Evolutionary conservation across 768 basidiomycete species (phyloP).

Genomic region (Cubamyces lactineus): DNA sequence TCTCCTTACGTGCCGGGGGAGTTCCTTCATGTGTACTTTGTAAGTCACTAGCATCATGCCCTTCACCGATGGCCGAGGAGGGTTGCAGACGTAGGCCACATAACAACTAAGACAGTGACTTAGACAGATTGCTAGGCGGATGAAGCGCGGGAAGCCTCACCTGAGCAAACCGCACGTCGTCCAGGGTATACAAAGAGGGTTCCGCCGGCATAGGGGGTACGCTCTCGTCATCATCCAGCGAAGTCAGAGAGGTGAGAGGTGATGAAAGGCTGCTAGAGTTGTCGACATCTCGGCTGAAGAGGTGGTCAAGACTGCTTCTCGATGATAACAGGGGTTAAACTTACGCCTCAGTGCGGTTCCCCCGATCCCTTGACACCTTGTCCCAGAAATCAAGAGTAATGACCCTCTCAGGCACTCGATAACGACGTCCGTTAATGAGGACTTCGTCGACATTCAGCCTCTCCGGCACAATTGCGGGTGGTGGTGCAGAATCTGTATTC

Average conservation of each 20-base stretch:
- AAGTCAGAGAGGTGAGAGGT: slow-evolving; percentile 74
- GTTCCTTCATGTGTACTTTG: not conserved
- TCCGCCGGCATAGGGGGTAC: slow-evolving; percentile 42
- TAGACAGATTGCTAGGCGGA: no score
- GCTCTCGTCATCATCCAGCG: slow-evolving; percentile 61
- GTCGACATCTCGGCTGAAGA: slow-evolving; percentile 29
- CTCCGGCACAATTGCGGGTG: slow-evolving; percentile 35
- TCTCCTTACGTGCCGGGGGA: not conserved
- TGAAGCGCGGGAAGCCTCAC: slow-evolving; percentile 37
- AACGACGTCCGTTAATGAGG: slow-evolving; percentile 84
- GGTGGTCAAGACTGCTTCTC: not conserved
- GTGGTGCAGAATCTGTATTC: slow-evolving; percentile 58
- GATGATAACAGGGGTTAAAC: slow-evolving; percentile 19
- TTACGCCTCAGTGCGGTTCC: slow-evolving; percentile 44
- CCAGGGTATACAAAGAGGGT: slow-evolving; percentile 3
- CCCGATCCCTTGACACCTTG: slow-evolving; percentile 57
- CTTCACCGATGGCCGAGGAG: not conserved
- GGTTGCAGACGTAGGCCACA: slow-evolving; percentile 32
- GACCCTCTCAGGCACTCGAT: slow-evolving; percentile 89
- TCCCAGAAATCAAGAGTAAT: slow-evolving; percentile 97
- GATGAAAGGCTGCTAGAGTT: slow-evolving; percentile 62
- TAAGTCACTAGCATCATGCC: not conserved
- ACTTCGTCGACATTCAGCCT: slow-evolving; percentile 78
- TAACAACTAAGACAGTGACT: slow-evolving; percentile 24
- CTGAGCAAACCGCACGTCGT: slow-evolving; percentile 61